Percentiles rank a stretch among this genome's conserved stretches.
Conservation (phyloP, 2,329 filamentous ascomycete species). For the Monosporascus cannonballus region DNA sequence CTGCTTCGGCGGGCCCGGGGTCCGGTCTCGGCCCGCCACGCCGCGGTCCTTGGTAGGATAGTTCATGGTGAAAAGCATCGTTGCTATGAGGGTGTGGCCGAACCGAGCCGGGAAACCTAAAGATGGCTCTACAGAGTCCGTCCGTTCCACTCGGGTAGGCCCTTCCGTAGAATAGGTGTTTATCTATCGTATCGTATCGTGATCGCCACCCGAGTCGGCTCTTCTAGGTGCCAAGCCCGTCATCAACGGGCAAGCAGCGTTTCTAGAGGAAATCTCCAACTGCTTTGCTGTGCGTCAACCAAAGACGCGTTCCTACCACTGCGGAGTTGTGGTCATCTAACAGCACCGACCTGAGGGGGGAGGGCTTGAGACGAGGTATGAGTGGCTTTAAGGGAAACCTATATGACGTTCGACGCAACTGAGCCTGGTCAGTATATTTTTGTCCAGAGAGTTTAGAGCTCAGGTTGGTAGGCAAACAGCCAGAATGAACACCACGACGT, state of each 20-base stretch:
- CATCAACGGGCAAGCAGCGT: background rate
- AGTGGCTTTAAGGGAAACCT: too few species aligned
- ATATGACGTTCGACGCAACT: too few species aligned
- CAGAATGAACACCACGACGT: background rate
- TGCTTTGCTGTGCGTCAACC: too few species aligned
- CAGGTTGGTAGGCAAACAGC: background rate
- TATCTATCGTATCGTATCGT: too few species aligned
- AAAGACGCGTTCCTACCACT: background rate
- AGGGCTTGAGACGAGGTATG: background rate
- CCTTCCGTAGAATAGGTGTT: too few species aligned
- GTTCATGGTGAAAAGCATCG: conserved; percentile 13
- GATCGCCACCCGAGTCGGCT: too few species aligned
- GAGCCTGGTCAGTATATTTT: too few species aligned
- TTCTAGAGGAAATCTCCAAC: background rate
- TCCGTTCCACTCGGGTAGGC: too few species aligned
- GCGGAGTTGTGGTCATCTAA: background rate
- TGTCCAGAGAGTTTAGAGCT: background rate
- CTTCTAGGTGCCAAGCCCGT: too few species aligned
- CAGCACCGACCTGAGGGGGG: background rate
- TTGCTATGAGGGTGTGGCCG: background rate
- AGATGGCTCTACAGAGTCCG: background rate
- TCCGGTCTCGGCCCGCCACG: background rate
- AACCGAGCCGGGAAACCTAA: background rate
- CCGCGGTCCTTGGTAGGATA: conserved; percentile 4
- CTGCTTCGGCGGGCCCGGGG: conserved; percentile 1